Evolutionary conservation across 2,329 filamentous ascomycete genomes (phyloP).

Genomic region (Trichoderma hamatum): DNA sequence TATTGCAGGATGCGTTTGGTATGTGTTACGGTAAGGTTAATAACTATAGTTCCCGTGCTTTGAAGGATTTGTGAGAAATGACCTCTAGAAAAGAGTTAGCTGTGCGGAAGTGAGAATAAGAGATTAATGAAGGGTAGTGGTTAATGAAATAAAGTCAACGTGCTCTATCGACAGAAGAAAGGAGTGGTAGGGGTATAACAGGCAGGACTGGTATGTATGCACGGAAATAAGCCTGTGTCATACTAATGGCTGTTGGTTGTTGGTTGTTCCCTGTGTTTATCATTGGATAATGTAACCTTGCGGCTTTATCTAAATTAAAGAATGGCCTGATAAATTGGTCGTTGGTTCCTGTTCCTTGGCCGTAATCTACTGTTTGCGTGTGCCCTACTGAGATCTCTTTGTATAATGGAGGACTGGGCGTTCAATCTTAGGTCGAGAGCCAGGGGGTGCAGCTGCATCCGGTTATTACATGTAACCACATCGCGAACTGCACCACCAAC

Average conservation of each 20-base stretch:
- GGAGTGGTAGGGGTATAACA: background rate
- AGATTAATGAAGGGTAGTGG: background rate
- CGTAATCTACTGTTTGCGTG: background rate
- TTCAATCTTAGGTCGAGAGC: background rate
- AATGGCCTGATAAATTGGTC: background rate
- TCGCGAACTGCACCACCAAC: background rate
- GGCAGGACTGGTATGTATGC: background rate
- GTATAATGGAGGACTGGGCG: background rate
- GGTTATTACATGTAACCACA: background rate
- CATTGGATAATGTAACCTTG: background rate
- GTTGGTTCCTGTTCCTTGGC: background rate
- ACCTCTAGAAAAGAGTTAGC: background rate
- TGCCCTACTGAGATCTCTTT: background rate
- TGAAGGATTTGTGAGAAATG: background rate
- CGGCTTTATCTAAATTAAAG: background rate
- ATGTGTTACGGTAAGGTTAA: background rate
- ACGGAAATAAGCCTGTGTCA: background rate
- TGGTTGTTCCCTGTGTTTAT: background rate
- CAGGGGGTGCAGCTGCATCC: background rate
- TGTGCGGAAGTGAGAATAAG: background rate
- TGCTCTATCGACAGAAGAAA: background rate
- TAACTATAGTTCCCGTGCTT: background rate
- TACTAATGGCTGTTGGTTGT: background rate
- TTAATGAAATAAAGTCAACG: background rate
- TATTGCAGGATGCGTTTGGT: background rate